Base-by-base conservation (phyloP, 192 early-diverging fungal genomes). In the Coemansia sp. region DNA sequence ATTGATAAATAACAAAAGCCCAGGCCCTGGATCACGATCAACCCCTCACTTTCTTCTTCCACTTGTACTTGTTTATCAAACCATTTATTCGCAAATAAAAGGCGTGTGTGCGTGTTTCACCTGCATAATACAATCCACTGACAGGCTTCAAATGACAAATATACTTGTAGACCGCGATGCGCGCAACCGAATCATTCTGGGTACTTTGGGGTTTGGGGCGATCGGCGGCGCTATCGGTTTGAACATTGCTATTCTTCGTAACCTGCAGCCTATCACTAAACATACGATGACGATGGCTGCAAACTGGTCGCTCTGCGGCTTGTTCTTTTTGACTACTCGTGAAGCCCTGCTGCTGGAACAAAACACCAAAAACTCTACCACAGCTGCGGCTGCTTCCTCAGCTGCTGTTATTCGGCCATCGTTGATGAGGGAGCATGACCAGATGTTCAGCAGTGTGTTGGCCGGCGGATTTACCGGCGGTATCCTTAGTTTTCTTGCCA, bases 311-410 rank as follows among this genome's bases (percentile, higher is more conserved):
- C 33, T 76, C 25, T 72, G 62, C 50, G 71, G 79, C 1, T 14
- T 73, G 10, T 56, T 76, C 45, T 82, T 82, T 29, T 33, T 82
- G 11, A 64, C 82, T 28, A 77, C 84, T 25, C 83, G 89, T 14
- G 88, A 90, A 57, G 64, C 85, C 3, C 83, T 88, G 17, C 76
- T 90, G n/a, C 60, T 69, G 12, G 87, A 87, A 55, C 88, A 89
- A 40, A 66, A 72, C 25, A 63, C 51, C 29, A 83, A 86, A 54
- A 86, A 85, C 59, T 70, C 80, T 14, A 63, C 73, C 22, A 1
- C 22, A 25, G 22, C 22, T 25, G 22, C 22, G 22, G 22, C 22
- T 25, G 22, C 22, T 25, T 25, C 22, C 22, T 25, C 22, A 25
- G 22, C 22, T 0, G 42, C 14, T 16, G 42, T 12, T 3, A 5